Evolutionary conservation across 2,329 filamentous ascomycete species (phyloP).

Genomic region (Pseudogymnoascus sp.): DNA sequence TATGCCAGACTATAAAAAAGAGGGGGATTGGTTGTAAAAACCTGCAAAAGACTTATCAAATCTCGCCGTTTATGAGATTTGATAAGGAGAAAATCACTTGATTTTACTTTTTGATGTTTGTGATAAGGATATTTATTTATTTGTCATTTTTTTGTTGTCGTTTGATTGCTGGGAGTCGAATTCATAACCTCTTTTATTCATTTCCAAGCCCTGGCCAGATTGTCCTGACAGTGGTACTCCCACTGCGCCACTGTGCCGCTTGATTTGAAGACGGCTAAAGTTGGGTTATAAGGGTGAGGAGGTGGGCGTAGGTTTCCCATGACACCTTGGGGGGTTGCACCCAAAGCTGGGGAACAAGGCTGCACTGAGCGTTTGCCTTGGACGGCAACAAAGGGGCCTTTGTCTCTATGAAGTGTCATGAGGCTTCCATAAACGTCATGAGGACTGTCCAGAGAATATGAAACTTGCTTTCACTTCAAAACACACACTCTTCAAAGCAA

Average conservation of each 20-base stretch:
- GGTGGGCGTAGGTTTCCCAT: background rate
- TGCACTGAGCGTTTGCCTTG: background rate
- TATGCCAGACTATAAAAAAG: background rate
- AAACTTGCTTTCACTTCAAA: background rate
- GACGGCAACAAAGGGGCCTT: background rate
- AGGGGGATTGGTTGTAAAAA: background rate
- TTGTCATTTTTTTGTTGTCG: background rate
- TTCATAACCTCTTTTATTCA: background rate
- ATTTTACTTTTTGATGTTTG: constrained; percentile 2
- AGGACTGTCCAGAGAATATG: background rate
- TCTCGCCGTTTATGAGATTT: background rate
- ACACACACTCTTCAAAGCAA: background rate
- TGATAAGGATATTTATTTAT: background rate
- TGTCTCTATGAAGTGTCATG: background rate
- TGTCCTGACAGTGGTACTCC: constrained; percentile 6
- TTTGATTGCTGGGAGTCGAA: background rate
- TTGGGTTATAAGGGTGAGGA: background rate
- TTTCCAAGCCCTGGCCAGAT: constrained; percentile 4
- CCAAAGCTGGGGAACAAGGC: background rate
- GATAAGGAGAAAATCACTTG: constrained; percentile 2
- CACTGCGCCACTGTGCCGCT: constrained; percentile 8
- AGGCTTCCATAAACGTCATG: background rate
- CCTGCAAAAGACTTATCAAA: constrained; percentile 4
- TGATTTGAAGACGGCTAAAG: background rate
- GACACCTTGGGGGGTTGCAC: background rate